Evolutionary conservation across 441 rosid genomes (phyloP), one percentile per base, ranked within the genome.

Genomic region (Gossypium laxum): DNA sequence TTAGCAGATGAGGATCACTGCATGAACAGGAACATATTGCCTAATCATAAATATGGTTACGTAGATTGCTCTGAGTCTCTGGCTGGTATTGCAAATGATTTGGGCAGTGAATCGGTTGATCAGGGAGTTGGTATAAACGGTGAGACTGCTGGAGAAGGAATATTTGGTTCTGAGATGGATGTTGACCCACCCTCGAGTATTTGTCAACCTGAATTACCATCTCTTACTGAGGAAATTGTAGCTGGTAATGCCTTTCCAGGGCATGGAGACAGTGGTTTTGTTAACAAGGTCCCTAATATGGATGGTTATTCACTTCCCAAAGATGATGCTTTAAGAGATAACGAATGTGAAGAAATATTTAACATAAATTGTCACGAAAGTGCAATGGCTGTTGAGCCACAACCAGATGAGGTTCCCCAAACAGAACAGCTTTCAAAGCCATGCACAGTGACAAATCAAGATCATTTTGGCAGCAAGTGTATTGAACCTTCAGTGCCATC

Each of bases 131-230:
- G 47, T 18, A 30, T n/a, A 6, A 72, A 65, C 5, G 56, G 59
- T 38, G 62, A 41, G 67, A 56, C 17, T 17, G 11, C 28, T 72
- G 58, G 51, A 71, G 82, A 72, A 72, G 76, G 71, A 74, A 77
- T 64, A 58, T 21, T 64, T 58, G 28, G 26, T 50, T 62, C 72
- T 10, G 72, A 63, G 67, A 75, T 69, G 77, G 84, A 76, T 21
- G 63, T 67, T 64, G 79, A 74, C 12, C 65, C 70, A 24, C 64
- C 85, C 72, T 52, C 68, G 6, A 62, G 57, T 58, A 71, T 58
- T 72, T 68, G 76, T 67, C 68, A 61, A 1, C 61, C 72, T 1
- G 65, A 71, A 67, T 69, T 67, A 47, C 38, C 64, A 67, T 63
- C 67, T 12, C 66, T 43, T 72, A 66, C 57, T 30, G 77, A 73